Evolutionary conservation across 2,329 filamentous ascomycete species (phyloP), one percentile per base, ranked within the genome.

Genomic region (Alternaria hordeiaustralica): DNA sequence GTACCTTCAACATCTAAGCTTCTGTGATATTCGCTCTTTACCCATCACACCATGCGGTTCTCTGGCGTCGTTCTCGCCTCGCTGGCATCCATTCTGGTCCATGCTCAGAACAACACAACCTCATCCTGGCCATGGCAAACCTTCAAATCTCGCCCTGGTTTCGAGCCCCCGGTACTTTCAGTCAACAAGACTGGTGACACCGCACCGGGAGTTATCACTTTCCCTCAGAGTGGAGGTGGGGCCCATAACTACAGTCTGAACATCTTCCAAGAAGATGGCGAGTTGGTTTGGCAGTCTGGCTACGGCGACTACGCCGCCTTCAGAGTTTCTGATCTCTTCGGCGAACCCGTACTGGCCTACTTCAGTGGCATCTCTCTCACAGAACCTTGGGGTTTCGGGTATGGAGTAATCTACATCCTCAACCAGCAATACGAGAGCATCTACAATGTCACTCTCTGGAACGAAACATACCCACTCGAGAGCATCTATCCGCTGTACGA

Each of bases 241-340:
- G 54, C 60, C 28, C 60, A 63, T 21, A 63, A 63, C 28, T 51
- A 63, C 43, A 66, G 61, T 25, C 46, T 61, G 8, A 55, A 63
- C 43, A 66, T 60, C 6, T 66, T 49, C 28, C 28, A 18, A n/a
- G 55, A 49, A 49, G 55, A 57, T 11, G 55, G 55, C 28, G 44
- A 57, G 15, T 21, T 57, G 13, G 28, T 57, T n/a, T 57, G 55
- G 55, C 26, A 25, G 9, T 57, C 55, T 21, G 44, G 44, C 15
- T 49, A 57, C 10, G 44, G 55, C 28, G 55, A 57, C 20, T 57
- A 57, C 44, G 44, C 55, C 28, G 55, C 55, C n/a, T 57, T 57
- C 21, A 45, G 55, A 11, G 23, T 20, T 2, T 49, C 55, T 10
- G 36, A 20, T 28, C 55, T 49, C 10, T 57, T 57, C 28, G 55